These are phyloP conservation scores for Trametes hirsuta DNA, from an alignment of 1,284 basidiomycete genomes.

Conservation along the genomic window DNA sequence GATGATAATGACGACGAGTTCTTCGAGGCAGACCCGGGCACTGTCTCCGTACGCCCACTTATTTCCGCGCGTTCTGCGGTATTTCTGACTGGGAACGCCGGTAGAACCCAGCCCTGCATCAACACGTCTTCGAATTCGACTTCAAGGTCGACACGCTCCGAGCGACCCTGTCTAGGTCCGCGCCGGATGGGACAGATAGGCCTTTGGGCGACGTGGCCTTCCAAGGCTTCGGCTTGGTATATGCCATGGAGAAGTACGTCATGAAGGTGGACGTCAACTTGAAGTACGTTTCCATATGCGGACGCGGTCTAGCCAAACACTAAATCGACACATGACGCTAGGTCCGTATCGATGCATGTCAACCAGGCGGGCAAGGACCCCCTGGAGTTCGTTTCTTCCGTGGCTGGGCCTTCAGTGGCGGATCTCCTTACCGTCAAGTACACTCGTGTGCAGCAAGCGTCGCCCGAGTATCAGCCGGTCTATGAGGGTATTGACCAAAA, in stretches of 20 bases:
- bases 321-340: constrained; percentile 30
- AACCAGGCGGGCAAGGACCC: constrained; percentile 62
- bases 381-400: constrained; percentile 81
- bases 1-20: constrained; percentile 68
- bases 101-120: constrained; percentile 66
- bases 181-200: constrained; percentile 63
- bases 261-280: constrained; percentile 89
- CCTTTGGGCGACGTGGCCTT: constrained; percentile 83
- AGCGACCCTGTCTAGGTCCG: constrained; percentile 80
- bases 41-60: constrained; percentile 53
- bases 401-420: constrained; percentile 50
- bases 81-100: not conserved
- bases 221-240: constrained; percentile 78
- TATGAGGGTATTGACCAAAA: constrained; percentile 91
- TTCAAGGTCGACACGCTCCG: constrained; percentile 92
- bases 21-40: constrained; percentile 75
- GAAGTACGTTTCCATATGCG: constrained; percentile 49
- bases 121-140: constrained; percentile 87
- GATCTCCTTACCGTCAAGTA: constrained; percentile 90
- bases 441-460: constrained; percentile 78
- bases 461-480: constrained; percentile 84
- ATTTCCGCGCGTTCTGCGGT: constrained; percentile 2
- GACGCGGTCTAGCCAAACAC: not conserved
- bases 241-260: constrained; percentile 81
- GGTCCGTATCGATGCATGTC: constrained; percentile 73